Conservation (phyloP, 441 rosid species). For the Pelargonium citronellum region DNA sequence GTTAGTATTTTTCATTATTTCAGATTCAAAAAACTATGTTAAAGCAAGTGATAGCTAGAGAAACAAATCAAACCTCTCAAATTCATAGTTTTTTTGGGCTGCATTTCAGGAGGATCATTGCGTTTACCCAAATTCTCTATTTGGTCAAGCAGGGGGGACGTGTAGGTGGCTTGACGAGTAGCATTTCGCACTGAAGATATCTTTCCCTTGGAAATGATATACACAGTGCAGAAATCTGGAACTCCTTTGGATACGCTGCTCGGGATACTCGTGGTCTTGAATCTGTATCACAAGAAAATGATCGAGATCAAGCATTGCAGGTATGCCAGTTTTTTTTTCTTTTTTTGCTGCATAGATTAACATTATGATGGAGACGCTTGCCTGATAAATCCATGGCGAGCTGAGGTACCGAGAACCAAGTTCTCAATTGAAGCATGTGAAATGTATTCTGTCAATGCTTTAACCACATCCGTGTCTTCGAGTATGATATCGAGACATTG, state of each 20-base stretch:
- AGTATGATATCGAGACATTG: conserved; percentile 67
- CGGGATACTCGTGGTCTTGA: conserved; percentile 18
- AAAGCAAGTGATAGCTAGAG: not conserved
- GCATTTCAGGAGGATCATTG: not conserved
- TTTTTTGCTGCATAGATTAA: not conserved
- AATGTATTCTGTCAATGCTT: conserved; percentile 59
- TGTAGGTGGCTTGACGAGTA: conserved; percentile 16
- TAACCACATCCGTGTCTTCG: conserved; percentile 71
- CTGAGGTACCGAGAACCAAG: conserved; percentile 58
- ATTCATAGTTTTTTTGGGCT: not conserved
- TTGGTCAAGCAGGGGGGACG: conserved; percentile 7
- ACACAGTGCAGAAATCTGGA: conserved; percentile 26
- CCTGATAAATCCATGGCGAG: conserved; percentile 77
- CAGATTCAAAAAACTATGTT: too few relatives aligned
- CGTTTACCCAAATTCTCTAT: not conserved
- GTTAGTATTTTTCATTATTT: not conserved
- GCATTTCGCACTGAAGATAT: conserved; percentile 21
- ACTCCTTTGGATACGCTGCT: conserved; percentile 20
- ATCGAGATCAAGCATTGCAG: too few relatives aligned
- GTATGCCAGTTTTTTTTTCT: not conserved
- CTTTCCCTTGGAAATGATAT: conserved; percentile 23
- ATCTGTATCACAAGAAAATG: conserved; percentile 6
- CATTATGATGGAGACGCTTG: conserved; percentile 11
- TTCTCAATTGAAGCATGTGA: conserved; percentile 51
- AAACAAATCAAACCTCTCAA: not conserved